Base-by-base conservation (phyloP, 148 eudicot genomes). In the Vaccinium darrowii region DNA sequence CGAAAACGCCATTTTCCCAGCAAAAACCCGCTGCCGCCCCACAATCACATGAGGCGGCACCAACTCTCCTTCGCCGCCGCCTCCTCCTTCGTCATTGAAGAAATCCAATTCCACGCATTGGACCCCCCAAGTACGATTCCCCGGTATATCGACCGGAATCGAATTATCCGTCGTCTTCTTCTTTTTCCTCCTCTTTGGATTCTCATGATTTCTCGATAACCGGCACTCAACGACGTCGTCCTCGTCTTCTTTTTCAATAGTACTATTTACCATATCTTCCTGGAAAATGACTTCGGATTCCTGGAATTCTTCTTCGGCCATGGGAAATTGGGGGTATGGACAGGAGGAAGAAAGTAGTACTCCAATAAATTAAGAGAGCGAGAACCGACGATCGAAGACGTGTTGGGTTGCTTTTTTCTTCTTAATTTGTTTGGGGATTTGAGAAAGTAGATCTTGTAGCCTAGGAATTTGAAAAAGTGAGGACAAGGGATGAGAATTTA, bases 41-140 rank as follows among this genome's bases (percentile, higher is more conserved):
- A 92, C 81, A 7, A 92, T 87, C 39, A 92, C 89, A 80, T 93
- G 97, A 11, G 98, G 97, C 75, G 98, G 95, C 83, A 92, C 89
- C 33, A 92, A 62, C 39, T 89, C 91, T 11, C 76, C 88, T 10
- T 79, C 89, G 9, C 82, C 90, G 13, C 87, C 2, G 36, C 36
- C 36, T 1, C 36, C 88, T 21, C 72, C 88, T 21, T 57, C 25
- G 27, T 62, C 69, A 7, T 62, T 25, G 23, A 88, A 86, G 47
- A 85, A 86, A 78, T 88, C 84, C 27, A 84, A 54, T 33, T 87
- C 89, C 21, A 67, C 78, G 11, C 54, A 82, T 67, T 77, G 27
- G 16, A 85, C 47, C 0, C 47, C 76, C 88, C 88, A 86, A 2
- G 88, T 43, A 43, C 47, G 47, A 39, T 75, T 83, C 49, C 84